These are phyloP conservation scores for Arxiozyma heterogenica DNA, from an alignment of 1,139 yeast species.

Conservation along the genomic window DNA sequence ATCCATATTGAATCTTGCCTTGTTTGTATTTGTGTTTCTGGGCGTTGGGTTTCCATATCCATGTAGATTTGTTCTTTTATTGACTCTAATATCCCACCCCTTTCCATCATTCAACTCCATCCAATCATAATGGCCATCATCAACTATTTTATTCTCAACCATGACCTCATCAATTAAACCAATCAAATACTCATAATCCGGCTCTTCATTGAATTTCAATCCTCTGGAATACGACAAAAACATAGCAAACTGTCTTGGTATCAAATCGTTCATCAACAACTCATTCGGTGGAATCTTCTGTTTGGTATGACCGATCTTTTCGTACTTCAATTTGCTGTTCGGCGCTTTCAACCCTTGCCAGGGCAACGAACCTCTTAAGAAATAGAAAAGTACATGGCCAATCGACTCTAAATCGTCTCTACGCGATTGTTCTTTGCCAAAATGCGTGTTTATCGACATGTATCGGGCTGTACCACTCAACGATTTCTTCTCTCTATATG, in stretches of 20 bases:
- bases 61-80: slow-evolving; percentile 81
- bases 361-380: slow-evolving; percentile 91
- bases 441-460: slow-evolving; percentile 89
- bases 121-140: slow-evolving; percentile 93
- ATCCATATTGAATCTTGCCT: neutral
- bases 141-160: slow-evolving; percentile 32
- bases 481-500: slow-evolving; percentile 91
- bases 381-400: slow-evolving; percentile 90
- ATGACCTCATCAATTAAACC: slow-evolving; percentile 75
- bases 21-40: neutral
- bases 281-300: slow-evolving; percentile 51
- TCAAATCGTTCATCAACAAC: slow-evolving; percentile 31
- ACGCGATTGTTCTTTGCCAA: slow-evolving; percentile 94
- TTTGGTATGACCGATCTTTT: slow-evolving; percentile 92
- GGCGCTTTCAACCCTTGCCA: slow-evolving; percentile 99
- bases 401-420: slow-evolving; percentile 93
- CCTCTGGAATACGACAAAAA: slow-evolving; percentile 87
- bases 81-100: slow-evolving; percentile 81
- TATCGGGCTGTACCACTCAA: slow-evolving; percentile 96
- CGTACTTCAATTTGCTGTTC: slow-evolving; percentile 93
- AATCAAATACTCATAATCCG: slow-evolving; percentile 86
- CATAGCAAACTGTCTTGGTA: slow-evolving; percentile 80
- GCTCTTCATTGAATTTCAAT: slow-evolving; percentile 90
- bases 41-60: slow-evolving; percentile 46
- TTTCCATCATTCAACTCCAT: slow-evolving; percentile 82